Conservation (phyloP, 2,329 filamentous ascomycete genomes). For the Aspergillus niger region DNA sequence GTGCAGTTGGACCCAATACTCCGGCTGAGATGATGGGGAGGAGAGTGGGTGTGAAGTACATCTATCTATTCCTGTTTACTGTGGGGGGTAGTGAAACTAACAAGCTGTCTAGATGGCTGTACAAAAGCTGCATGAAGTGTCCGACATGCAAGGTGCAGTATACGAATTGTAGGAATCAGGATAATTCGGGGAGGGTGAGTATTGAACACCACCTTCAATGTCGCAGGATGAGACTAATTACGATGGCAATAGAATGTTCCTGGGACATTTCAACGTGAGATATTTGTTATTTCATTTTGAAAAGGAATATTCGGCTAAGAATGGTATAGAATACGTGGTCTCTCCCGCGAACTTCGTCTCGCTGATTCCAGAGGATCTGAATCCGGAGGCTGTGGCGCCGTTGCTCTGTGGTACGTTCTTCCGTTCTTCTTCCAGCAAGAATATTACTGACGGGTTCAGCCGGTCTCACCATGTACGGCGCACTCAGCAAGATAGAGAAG, state of each 20-base stretch:
- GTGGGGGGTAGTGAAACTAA: not conserved
- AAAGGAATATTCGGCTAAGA: not conserved
- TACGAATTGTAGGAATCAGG: conserved; percentile 17
- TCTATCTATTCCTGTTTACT: not conserved
- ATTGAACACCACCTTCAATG: too few species aligned
- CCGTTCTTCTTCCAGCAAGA: not conserved
- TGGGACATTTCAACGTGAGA: conserved; percentile 16
- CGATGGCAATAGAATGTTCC: conserved; percentile 8
- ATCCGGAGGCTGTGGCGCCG: conserved; percentile 13
- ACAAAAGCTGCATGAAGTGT: conserved; percentile 15
- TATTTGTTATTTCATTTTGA: fast-evolving
- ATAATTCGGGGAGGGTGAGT: conserved; percentile 13
- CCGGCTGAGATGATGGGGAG: not conserved
- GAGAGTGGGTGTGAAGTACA: not conserved
- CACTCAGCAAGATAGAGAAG: conserved; percentile 15
- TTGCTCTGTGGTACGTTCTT: conserved; percentile 14
- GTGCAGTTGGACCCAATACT: not conserved
- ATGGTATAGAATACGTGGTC: conserved; percentile 13
- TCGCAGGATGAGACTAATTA: too few species aligned
- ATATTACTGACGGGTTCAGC: not conserved
- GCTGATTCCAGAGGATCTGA: conserved; percentile 8
- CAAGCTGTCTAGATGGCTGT: conserved; percentile 11
- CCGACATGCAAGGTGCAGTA: conserved; percentile 16
- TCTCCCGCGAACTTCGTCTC: conserved; percentile 14
- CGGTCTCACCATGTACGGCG: conserved; percentile 16